phyloP scores from a whole-genome alignment of 2,329 filamentous ascomycete species.

The Fusarium avenaceum region DNA sequence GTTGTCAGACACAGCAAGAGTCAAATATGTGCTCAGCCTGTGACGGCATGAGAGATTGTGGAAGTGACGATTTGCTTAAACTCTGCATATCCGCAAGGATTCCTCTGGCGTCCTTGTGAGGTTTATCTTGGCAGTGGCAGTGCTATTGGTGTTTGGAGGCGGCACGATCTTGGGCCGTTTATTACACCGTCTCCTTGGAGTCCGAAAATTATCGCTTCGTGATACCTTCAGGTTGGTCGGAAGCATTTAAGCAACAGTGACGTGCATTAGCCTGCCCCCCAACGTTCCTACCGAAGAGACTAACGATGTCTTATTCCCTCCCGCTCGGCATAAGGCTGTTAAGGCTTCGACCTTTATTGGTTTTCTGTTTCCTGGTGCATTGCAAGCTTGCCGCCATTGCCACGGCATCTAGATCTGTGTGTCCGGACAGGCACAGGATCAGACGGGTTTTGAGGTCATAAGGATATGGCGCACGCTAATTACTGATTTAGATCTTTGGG shows the following conservation, averaged over 20 bases:
- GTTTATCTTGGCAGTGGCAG: neutral
- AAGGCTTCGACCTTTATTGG: neutral
- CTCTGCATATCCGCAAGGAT: neutral
- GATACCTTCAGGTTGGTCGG: neutral
- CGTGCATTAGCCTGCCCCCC: neutral
- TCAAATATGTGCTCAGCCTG: neutral
- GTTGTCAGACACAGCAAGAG: too few species aligned
- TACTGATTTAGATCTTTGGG: slow-evolving; percentile 10
- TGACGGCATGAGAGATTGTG: neutral
- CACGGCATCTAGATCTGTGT: neutral
- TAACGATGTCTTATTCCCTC: neutral
- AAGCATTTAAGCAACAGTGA: neutral
- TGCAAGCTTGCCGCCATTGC: slow-evolving; percentile 20
- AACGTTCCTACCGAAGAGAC: neutral
- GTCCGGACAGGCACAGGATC: neutral
- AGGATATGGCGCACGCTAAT: slow-evolving; percentile 12
- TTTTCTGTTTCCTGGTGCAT: neutral
- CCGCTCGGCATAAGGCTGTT: neutral
- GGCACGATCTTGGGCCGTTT: neutral
- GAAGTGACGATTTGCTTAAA: neutral
- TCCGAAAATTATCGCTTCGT: neutral
- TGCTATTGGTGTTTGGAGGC: neutral
- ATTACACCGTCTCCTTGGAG: neutral
- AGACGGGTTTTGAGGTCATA: neutral
- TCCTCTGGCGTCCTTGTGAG: neutral